Conservation (phyloP, 2,329 filamentous ascomycete species). For the Colletotrichum sp. region DNA sequence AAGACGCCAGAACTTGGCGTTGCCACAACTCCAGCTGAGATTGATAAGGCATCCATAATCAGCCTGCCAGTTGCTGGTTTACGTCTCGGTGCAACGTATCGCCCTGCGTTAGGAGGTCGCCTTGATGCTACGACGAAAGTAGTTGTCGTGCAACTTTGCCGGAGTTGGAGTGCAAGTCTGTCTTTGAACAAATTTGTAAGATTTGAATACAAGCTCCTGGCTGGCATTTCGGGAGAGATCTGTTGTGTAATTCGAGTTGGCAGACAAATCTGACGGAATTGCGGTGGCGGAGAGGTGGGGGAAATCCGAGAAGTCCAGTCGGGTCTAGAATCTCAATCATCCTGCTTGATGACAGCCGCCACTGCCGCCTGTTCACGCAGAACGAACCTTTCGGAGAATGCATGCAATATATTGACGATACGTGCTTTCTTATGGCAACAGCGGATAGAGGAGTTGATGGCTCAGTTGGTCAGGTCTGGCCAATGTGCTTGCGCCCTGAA, state of each 20-base stretch:
- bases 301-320: conserved; percentile 29
- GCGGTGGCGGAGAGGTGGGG: neutral
- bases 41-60: neutral
- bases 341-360: conserved; percentile 25
- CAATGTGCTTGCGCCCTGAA: neutral
- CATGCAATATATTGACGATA: neutral
- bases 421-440: neutral
- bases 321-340: conserved; percentile 31
- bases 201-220: neutral
- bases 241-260: no score
- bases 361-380: neutral
- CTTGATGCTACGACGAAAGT: fast-evolving
- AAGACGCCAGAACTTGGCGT: neutral
- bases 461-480: neutral
- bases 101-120: fast-evolving
- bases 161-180: neutral
- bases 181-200: neutral
- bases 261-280: neutral
- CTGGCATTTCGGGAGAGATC: no score
- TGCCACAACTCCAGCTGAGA: neutral
- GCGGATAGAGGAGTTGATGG: neutral
- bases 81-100: fast-evolving
- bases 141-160: neutral
- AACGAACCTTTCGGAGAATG: neutral
- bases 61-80: neutral